Evolutionary conservation across 805 yeast species (phyloP).

Genomic region (Metschnikowia rubicola): DNA sequence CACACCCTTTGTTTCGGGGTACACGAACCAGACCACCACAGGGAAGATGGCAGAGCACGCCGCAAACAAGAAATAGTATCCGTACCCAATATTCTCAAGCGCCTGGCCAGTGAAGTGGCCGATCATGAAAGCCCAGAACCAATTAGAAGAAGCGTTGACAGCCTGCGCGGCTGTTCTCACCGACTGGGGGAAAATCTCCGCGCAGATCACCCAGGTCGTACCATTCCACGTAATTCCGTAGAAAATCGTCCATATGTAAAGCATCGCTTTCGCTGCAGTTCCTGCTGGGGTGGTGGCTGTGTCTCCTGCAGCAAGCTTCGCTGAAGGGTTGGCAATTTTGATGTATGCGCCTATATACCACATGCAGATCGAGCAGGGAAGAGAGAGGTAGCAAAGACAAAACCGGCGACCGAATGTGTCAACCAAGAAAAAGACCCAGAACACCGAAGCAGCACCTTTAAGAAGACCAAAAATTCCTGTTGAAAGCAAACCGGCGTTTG

Average conservation of each 20-base stretch:
- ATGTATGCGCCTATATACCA: constrained; percentile 49
- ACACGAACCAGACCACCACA: constrained; percentile 27
- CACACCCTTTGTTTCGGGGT: constrained; percentile 39
- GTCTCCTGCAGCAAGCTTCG: constrained; percentile 21
- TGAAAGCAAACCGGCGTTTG: constrained; percentile 44
- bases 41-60: constrained; percentile 26
- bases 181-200: constrained; percentile 45
- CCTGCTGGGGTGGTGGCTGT: constrained; percentile 33
- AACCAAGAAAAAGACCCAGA: constrained; percentile 45
- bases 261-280: constrained; percentile 42
- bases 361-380: constrained; percentile 42
- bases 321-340: constrained; percentile 32
- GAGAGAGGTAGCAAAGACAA: constrained; percentile 36
- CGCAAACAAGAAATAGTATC: constrained; percentile 44
- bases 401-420: constrained; percentile 46
- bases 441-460: constrained; percentile 42
- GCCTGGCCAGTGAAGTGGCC: constrained; percentile 46
- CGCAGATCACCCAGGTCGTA: constrained; percentile 45
- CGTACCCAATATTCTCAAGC: constrained; percentile 41
- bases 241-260: constrained; percentile 45
- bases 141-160: constrained; percentile 43
- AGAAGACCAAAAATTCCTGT: constrained; percentile 53
- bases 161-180: constrained; percentile 43
- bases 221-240: constrained; percentile 47
- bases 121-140: constrained; percentile 51